phyloP scores from a whole-genome alignment of 192 early-diverging fungal genomes.

The Rhizoclosmatium globosum region DNA sequence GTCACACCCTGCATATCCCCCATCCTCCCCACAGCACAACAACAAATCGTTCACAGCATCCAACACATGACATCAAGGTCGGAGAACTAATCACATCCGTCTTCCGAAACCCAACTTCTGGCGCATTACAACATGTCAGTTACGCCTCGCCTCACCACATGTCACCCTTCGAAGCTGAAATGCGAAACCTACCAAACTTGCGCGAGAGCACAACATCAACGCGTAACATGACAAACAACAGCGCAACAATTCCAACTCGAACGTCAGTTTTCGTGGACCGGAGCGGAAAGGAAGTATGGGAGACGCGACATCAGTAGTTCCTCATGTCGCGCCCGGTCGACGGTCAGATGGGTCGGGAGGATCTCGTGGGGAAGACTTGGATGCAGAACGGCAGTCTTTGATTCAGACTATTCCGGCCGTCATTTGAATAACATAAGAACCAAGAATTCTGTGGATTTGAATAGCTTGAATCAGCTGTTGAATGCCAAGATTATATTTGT shows the following conservation, averaged over 20 bases:
- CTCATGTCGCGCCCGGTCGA: neutral
- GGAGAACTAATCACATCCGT: conserved; percentile 10
- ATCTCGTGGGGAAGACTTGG: neutral
- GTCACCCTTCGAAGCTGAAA: conserved; percentile 18
- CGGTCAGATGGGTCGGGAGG: neutral
- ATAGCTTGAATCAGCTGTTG: conserved; percentile 19
- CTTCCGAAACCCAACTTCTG: too few relatives aligned
- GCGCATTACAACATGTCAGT: too few relatives aligned
- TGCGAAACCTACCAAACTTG: neutral
- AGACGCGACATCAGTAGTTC: neutral
- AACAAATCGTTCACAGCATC: conserved; percentile 7
- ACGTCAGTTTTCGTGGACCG: neutral
- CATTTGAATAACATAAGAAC: conserved; percentile 5
- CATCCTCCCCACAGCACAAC: neutral
- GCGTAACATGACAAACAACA: neutral
- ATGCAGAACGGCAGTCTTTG: conserved; percentile 5
- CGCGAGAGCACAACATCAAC: neutral
- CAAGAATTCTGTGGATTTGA: conserved; percentile 5
- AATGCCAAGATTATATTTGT: conserved; percentile 11
- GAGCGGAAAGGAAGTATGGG: neutral
- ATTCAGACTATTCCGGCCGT: neutral
- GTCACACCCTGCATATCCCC: neutral
- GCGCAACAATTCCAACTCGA: neutral
- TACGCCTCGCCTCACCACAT: neutral
- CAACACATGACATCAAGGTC: conserved; percentile 16